Percentiles rank a stretch among this genome's conserved stretches.
Evolutionary conservation across 2,329 filamentous ascomycete genomes (phyloP).

Genomic region (Xylariaceae sp.): DNA sequence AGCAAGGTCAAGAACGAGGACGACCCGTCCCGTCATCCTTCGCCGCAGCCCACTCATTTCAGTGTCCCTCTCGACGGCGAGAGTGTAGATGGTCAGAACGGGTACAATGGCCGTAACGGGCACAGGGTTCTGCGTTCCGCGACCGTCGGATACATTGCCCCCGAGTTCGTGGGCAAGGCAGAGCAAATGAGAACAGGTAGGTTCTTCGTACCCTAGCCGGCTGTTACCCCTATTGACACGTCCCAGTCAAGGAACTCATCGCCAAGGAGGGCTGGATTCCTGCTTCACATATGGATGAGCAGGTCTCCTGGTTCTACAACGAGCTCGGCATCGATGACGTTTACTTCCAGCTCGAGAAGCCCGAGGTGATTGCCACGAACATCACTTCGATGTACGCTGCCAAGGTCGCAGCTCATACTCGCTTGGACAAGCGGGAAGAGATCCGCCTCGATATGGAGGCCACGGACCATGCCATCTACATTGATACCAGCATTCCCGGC

Average conservation of each 20-base stretch:
- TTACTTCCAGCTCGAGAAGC: conserved; percentile 89
- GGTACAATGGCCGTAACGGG: conserved; percentile 46
- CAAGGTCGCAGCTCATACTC: conserved; percentile 88
- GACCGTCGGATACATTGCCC: conserved; percentile 89
- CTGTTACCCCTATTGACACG: conserved; percentile 15
- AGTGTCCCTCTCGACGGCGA: conserved; percentile 53
- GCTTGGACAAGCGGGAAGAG: conserved; percentile 89
- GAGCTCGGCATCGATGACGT: conserved; percentile 97
- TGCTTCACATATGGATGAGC: conserved; percentile 70
- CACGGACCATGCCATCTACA: conserved; percentile 92
- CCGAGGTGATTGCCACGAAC: conserved; percentile 83
- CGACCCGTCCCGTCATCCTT: conserved; percentile 60
- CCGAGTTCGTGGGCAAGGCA: conserved; percentile 86
- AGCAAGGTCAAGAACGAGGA: conserved; percentile 38
- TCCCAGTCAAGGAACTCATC: conserved; percentile 71
- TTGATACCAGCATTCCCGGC: conserved; percentile 92
- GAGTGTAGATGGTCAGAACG: conserved; percentile 23
- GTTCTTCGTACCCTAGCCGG: conserved; percentile 24
- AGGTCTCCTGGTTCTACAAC: conserved; percentile 96
- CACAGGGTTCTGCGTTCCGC: conserved; percentile 78
- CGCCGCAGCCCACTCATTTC: conserved; percentile 83
- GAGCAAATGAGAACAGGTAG: conserved; percentile 80
- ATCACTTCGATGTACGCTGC: conserved; percentile 95
- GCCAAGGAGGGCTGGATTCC: conserved; percentile 82
- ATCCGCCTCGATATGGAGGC: conserved; percentile 96